A percentile compares a stretch with the other conserved stretches of the same genome.
Conservation (phyloP, 1,139 yeast genomes). For the Candida tetrigidarum region DNA sequence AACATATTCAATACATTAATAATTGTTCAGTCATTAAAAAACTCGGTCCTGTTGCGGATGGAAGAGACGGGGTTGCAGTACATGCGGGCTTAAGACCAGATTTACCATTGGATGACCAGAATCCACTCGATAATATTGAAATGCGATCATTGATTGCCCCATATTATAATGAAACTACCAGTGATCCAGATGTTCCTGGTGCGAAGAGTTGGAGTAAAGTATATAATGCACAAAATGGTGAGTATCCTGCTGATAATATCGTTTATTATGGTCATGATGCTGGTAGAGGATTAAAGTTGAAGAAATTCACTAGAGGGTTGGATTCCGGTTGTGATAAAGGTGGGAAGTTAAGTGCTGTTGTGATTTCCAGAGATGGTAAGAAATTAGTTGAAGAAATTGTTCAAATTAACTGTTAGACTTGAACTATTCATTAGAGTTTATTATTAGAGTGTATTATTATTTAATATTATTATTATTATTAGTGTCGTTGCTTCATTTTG, state of each 20-base stretch:
- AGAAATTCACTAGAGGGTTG: constrained; percentile 72
- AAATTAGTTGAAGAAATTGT: constrained; percentile 14
- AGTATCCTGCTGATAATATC: constrained; percentile 31
- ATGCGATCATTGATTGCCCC: constrained; percentile 67
- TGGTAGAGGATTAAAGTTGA: constrained; percentile 67
- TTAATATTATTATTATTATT: no score
- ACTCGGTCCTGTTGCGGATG: constrained; percentile 61
- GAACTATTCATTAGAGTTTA: no score
- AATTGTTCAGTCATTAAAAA: constrained; percentile 65
- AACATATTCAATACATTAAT: constrained; percentile 62
- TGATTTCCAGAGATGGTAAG: constrained; percentile 23
- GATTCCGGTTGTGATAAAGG: constrained; percentile 88
- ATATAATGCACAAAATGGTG: constrained; percentile 59
- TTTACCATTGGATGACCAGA: constrained; percentile 57
- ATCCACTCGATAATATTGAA: constrained; percentile 62
- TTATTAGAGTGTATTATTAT: no score
- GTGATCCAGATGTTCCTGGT: constrained; percentile 49
- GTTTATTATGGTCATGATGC: constrained; percentile 95
- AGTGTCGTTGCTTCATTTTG: no score
- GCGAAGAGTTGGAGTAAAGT: constrained; percentile 67
- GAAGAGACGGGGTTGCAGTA: constrained; percentile 60
- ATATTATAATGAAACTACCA: constrained; percentile 54
- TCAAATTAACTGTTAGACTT: constrained; percentile 19
- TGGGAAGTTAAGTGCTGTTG: constrained; percentile 66
- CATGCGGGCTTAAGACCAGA: constrained; percentile 83